These are phyloP conservation scores for Suillus discolor DNA, from an alignment of 768 basidiomycete genomes.

Conservation along the genomic window DNA sequence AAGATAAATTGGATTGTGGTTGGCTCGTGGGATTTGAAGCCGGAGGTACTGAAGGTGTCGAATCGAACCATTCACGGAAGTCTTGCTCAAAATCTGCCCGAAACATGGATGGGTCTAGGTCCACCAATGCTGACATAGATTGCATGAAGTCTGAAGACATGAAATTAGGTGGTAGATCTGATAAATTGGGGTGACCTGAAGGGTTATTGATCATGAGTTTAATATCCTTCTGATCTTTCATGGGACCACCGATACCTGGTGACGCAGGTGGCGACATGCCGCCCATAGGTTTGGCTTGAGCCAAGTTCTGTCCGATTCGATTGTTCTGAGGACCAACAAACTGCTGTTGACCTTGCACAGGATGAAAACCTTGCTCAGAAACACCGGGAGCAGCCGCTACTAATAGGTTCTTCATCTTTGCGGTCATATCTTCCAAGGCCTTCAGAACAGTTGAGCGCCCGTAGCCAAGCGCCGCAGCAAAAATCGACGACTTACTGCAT, in stretches of 20 bases:
- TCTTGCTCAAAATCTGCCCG: constrained; percentile 64
- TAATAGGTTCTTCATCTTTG: constrained; percentile 34
- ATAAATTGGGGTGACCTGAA: constrained; percentile 22
- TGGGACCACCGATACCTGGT: constrained; percentile 41
- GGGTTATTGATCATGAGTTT: constrained; percentile 34
- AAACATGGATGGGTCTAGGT: constrained; percentile 42
- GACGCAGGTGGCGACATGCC: constrained; percentile 59
- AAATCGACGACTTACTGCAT: constrained; percentile 19
- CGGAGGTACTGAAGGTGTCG: constrained; percentile 32
- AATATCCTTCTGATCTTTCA: constrained; percentile 36
- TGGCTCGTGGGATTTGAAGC: constrained; percentile 26
- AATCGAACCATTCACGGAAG: constrained; percentile 72
- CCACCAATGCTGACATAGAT: constrained; percentile 43
- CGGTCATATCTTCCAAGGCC: constrained; percentile 38
- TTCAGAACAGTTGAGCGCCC: constrained; percentile 19
- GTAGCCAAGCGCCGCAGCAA: background rate
- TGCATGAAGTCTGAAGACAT: constrained; percentile 46
- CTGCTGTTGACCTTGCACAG: constrained; percentile 34
- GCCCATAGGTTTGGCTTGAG: constrained; percentile 36
- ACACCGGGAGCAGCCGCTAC: constrained; percentile 31
- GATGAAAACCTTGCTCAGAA: constrained; percentile 45
- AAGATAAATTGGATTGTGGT: constrained; percentile 17
- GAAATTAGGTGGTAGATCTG: constrained; percentile 26
- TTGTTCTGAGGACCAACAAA: constrained; percentile 37
- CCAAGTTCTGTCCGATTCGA: constrained; percentile 32